These are phyloP conservation scores for Cucumis melo DNA, from an alignment of 306 rosid genomes.

Conservation along the genomic window DNA sequence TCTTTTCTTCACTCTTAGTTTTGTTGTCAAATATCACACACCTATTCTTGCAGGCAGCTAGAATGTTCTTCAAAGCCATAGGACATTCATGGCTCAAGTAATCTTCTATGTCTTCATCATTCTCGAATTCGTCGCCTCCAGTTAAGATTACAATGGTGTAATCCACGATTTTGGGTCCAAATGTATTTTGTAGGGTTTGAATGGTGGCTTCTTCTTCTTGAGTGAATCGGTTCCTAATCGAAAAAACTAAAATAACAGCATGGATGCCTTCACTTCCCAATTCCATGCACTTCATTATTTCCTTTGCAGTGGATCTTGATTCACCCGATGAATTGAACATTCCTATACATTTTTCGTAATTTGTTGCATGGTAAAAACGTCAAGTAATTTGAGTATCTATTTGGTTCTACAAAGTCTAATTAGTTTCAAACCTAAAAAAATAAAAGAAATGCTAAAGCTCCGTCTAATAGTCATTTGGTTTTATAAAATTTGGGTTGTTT, in stretches of 20 bases:
- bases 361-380: not conserved
- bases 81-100: slow-evolving; percentile 49
- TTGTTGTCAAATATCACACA: slow-evolving; percentile 69
- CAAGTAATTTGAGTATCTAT: no score
- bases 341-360: slow-evolving; percentile 19
- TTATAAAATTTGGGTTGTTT: no score
- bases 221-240: slow-evolving; percentile 56
- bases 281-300: slow-evolving; percentile 65
- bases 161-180: slow-evolving; percentile 59
- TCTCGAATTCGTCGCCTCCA: not conserved
- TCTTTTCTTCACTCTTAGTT: slow-evolving; percentile 52
- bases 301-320: slow-evolving; percentile 45
- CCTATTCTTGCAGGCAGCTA: slow-evolving; percentile 42
- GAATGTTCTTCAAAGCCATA: slow-evolving; percentile 50
- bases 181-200: slow-evolving; percentile 47
- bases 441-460: no score
- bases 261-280: slow-evolving; percentile 82
- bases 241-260: slow-evolving; percentile 56
- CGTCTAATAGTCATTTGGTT: no score
- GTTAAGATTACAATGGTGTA: slow-evolving; percentile 12
- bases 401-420: no score
- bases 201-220: slow-evolving; percentile 61
- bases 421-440: no score
- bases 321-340: slow-evolving; percentile 46
- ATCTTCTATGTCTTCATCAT: slow-evolving; percentile 41